phyloP scores from a whole-genome alignment of 2,329 filamentous ascomycete species.

The Gaeumannomyces sp. region DNA sequence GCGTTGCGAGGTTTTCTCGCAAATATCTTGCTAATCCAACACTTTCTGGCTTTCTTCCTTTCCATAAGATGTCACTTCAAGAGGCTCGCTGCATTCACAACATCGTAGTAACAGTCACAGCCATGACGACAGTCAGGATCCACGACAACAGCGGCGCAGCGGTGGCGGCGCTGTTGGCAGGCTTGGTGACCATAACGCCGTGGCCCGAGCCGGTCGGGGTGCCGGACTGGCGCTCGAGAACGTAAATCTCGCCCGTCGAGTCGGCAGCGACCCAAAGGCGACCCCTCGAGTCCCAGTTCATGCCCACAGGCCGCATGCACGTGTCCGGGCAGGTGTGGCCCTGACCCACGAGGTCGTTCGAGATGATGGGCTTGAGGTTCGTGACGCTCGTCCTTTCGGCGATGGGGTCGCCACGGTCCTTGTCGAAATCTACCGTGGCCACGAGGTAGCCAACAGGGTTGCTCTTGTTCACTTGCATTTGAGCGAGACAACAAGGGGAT shows the following conservation, averaged over 20 bases:
- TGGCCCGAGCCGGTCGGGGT: slow-evolving; percentile 12
- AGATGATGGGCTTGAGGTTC: slow-evolving; percentile 46
- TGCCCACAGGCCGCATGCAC: slow-evolving; percentile 57
- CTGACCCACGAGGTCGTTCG: slow-evolving; percentile 39
- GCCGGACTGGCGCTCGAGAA: slow-evolving; percentile 29
- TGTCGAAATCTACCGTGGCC: slow-evolving; percentile 31
- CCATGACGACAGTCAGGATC: background rate
- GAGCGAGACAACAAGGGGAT: background rate
- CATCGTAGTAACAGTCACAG: background rate
- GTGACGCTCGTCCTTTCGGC: slow-evolving; percentile 33
- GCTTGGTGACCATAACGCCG: slow-evolving; percentile 16
- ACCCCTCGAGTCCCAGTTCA: slow-evolving; percentile 42
- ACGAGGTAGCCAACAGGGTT: slow-evolving; percentile 41
- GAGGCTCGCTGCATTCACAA: background rate
- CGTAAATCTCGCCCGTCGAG: slow-evolving; percentile 57
- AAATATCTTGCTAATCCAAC: background rate
- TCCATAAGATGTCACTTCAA: background rate
- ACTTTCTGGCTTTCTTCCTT: background rate
- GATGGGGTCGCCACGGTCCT: slow-evolving; percentile 32
- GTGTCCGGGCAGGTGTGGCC: slow-evolving; percentile 41
- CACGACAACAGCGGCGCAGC: background rate
- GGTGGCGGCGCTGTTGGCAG: slow-evolving; percentile 1
- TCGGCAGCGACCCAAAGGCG: slow-evolving; percentile 57
- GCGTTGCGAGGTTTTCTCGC: too few species aligned
- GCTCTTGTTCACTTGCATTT: slow-evolving; percentile 31